A percentile compares a stretch with the other conserved stretches of the same genome.
Evolutionary conservation across 2,329 filamentous ascomycete genomes (phyloP).

Genomic region (Fusarium protoensiforme): DNA sequence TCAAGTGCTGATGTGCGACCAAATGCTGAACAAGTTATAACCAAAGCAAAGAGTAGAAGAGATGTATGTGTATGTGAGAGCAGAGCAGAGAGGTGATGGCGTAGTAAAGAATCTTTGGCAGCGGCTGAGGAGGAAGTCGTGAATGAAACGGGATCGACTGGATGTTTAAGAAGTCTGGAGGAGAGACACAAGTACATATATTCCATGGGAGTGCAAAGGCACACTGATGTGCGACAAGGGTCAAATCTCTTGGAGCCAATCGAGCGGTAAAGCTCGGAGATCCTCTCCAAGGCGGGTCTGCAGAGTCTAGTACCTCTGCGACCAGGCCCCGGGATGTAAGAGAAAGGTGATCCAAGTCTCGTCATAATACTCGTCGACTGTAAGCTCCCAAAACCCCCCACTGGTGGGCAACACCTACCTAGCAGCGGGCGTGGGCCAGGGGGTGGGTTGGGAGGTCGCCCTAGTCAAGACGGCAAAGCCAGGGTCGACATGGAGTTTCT

Average conservation of each 20-base stretch:
- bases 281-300: constrained; percentile 41
- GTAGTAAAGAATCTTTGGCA: constrained; percentile 11
- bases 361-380: constrained; percentile 40
- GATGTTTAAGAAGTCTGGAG: constrained; percentile 38
- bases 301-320: constrained; percentile 35
- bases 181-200: constrained; percentile 44
- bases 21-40: constrained; percentile 2
- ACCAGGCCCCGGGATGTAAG: constrained; percentile 40
- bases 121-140: constrained; percentile 37
- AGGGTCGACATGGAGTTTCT: constrained; percentile 37
- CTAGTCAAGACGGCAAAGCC: constrained; percentile 32
- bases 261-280: constrained; percentile 46
- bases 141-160: constrained; percentile 38
- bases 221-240: constrained; percentile 45
- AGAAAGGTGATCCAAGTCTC: constrained; percentile 42
- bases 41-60: constrained; percentile 12
- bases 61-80: constrained; percentile 32
- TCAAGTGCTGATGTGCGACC: constrained; percentile 21
- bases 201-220: constrained; percentile 36
- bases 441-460: constrained; percentile 30
- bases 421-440: constrained; percentile 21
- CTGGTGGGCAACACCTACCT: constrained; percentile 9
- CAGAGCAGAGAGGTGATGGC: constrained; percentile 22
- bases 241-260: constrained; percentile 46
- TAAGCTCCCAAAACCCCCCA: constrained; percentile 37